Evolutionary conservation across 2,329 filamentous ascomycete species (phyloP).

Genomic region (Periconia sp.): DNA sequence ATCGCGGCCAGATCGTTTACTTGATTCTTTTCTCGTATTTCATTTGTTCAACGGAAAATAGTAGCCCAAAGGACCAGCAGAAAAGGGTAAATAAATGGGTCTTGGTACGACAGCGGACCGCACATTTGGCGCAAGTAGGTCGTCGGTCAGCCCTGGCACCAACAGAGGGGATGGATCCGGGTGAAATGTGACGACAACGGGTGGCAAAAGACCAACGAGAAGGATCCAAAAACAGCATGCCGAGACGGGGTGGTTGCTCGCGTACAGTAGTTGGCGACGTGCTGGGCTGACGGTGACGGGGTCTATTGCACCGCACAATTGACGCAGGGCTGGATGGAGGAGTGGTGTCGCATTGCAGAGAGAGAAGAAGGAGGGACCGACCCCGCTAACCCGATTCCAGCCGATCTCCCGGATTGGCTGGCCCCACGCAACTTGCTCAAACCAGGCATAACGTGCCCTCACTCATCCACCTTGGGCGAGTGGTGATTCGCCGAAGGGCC

Average conservation of each 20-base stretch:
- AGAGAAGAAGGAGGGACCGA: not conserved
- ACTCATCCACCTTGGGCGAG: not conserved
- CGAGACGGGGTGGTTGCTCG: not conserved
- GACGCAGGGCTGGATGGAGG: not conserved
- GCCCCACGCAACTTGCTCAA: conserved; percentile 1
- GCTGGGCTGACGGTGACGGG: not conserved
- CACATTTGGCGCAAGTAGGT: not conserved
- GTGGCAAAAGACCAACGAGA: not conserved
- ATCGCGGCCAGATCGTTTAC: too few species aligned
- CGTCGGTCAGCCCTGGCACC: too few species aligned
- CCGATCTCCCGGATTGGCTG: not conserved
- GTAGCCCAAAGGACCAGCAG: not conserved
- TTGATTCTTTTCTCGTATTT: too few species aligned
- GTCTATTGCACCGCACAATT: not conserved
- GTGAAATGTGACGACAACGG: not conserved
- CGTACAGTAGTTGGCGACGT: not conserved
- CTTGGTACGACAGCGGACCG: not conserved
- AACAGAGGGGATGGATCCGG: not conserved
- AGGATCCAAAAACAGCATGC: not conserved
- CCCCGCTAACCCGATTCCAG: not conserved
- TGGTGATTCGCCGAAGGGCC: not conserved
- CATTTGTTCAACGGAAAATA: not conserved
- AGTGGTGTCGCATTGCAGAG: not conserved
- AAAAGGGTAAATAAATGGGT: not conserved
- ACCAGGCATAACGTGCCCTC: not conserved